These are phyloP conservation scores for Corchorus capsularis DNA, from an alignment of 345 rosid species.

Conservation along the genomic window DNA sequence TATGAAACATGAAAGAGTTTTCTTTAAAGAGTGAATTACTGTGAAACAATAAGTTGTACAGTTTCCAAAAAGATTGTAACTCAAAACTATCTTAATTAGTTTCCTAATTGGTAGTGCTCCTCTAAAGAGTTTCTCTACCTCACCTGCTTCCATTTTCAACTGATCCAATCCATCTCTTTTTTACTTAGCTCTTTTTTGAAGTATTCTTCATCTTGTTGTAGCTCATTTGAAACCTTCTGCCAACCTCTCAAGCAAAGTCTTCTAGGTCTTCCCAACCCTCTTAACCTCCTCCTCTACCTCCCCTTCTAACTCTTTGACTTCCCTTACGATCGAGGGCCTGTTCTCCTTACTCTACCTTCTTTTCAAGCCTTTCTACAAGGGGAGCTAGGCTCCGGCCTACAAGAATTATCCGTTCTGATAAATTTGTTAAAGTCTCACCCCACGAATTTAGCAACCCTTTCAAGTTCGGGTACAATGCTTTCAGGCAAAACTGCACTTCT, in stretches of 20 bases:
- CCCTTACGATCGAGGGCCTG: constrained; percentile 59
- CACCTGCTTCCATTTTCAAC: constrained; percentile 82
- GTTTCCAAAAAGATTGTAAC: constrained; percentile 14
- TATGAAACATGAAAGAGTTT: too few species aligned
- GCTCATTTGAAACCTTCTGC: constrained; percentile 69
- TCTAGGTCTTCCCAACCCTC: constrained; percentile 65
- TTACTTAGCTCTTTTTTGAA: constrained; percentile 56
- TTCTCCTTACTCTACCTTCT: constrained; percentile 88
- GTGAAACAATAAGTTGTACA: constrained; percentile 1
- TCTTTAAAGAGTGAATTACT: neutral
- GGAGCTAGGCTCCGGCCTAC: constrained; percentile 97
- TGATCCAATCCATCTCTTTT: constrained; percentile 78
- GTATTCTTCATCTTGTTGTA: constrained; percentile 65
- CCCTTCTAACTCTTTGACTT: constrained; percentile 65
- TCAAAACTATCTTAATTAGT: constrained; percentile 55
- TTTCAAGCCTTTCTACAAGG: constrained; percentile 85
- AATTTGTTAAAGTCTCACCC: constrained; percentile 82
- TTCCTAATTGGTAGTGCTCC: constrained; percentile 68
- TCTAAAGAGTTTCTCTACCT: constrained; percentile 82
- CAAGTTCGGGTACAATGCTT: constrained; percentile 79
- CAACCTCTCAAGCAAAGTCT: constrained; percentile 70
- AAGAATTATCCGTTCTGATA: constrained; percentile 67
- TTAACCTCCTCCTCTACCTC: constrained; percentile 43
- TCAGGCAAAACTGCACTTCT: constrained; percentile 71
- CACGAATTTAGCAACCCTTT: constrained; percentile 71